Base-by-base conservation (phyloP, 2,329 filamentous ascomycete genomes). In the Lachnellula hyalina region DNA sequence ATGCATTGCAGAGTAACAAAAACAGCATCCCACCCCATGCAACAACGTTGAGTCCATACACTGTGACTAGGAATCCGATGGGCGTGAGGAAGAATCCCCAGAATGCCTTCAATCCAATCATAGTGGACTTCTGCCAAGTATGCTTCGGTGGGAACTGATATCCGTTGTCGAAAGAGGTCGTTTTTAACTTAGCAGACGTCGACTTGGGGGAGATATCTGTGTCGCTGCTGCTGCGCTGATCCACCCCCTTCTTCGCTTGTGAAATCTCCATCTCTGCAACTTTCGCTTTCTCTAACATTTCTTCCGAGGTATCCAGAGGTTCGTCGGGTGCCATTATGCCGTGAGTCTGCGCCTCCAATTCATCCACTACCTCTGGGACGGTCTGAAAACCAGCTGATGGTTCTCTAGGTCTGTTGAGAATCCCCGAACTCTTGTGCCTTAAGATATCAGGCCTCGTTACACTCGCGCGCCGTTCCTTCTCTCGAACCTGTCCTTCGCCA, bases 11-110 rank as follows among this genome's bases (percentile, higher is more conserved):
- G 25, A 96, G 82, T 2, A 96, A 76, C 17, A 96, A 75, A 72
- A 96, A 95, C 35, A 96, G 78, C 90, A 96, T 96, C 55, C 87
- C 90, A 50, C 90, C 90, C 90, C 90, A 96, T 0, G 88, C 91
- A 9, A 96, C 82, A 19, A 96, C 81, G 60, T 93, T 92, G 54
- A 94, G 78, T 12, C 86, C 84, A 70, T 95, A 96, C 5, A 96
- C 70, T 2, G 85, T 87, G 41, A 93, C 81, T 52, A 89, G 74
- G 68, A 94, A 90, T 2, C 90, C 90, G 52, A 88, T 71, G 0
- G 87, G 87, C 0, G 89, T 95, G 38, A 81, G 74, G 63, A 87
- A 82, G 74, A 90, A 96, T 51, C 82, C 79, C 82, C 83, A 86
- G 66, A 88, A 89, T 0, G 81, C 78, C 28, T 77, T 73, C 12